Conservation (phyloP, 208 protist genomes). For the Borovskyia barvae region DNA sequence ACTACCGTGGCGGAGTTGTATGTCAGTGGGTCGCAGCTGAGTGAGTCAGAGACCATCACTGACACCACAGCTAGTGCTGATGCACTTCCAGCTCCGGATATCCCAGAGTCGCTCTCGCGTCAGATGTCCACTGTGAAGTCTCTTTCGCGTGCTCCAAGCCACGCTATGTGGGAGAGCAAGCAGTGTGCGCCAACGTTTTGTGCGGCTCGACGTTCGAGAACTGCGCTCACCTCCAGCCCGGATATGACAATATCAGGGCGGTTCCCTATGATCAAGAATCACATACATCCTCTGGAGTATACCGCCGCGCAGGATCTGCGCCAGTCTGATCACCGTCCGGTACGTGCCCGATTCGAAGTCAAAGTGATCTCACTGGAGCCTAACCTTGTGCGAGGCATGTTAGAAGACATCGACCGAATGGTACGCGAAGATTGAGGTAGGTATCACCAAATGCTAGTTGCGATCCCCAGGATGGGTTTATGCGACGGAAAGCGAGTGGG, state of each 20-base stretch:
- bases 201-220: conserved; percentile 21
- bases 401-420: conserved; percentile 12
- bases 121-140: background rate
- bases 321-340: conserved; percentile 74
- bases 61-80: too few relatives aligned
- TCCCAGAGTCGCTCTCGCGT: too few relatives aligned
- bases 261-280: conserved; percentile 59
- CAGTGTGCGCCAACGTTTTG: conserved; percentile 30
- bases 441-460: background rate
- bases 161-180: conserved; percentile 17
- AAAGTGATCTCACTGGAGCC: conserved; percentile 42
- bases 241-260: too few relatives aligned
- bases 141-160: background rate
- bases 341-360: conserved; percentile 69
- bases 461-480: too few relatives aligned
- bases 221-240: too few relatives aligned
- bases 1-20: too few relatives aligned
- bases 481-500: too few relatives aligned
- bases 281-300: conserved; percentile 47
- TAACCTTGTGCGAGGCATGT: conserved; percentile 32
- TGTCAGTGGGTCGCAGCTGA: too few relatives aligned
- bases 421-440: background rate
- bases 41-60: too few relatives aligned
- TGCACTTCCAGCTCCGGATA: too few relatives aligned
- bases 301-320: conserved; percentile 34